Evolutionary conservation across 2,329 filamentous ascomycete genomes (phyloP).

Genomic region (Botrytis elliptica): DNA sequence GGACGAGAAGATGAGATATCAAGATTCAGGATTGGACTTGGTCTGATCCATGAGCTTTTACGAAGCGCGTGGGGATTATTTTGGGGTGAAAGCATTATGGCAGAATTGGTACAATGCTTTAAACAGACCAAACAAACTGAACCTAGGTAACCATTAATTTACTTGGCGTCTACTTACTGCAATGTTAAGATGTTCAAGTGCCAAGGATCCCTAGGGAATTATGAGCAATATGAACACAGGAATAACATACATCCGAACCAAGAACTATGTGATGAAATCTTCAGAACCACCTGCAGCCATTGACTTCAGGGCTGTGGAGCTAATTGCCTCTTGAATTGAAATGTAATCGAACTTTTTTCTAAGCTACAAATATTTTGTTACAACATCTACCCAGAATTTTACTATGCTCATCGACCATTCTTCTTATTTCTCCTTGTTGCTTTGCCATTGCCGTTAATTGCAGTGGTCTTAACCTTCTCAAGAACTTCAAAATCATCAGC

Average conservation of each 20-base stretch:
- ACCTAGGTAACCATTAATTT: background rate
- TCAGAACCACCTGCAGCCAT: background rate
- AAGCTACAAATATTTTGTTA: constrained; percentile 23
- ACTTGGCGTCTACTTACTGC: background rate
- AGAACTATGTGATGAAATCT: background rate
- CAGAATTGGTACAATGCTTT: no score
- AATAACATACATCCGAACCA: background rate
- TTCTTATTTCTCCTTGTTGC: constrained; percentile 34
- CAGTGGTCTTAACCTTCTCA: constrained; percentile 48
- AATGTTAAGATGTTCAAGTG: background rate
- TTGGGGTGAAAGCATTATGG: background rate
- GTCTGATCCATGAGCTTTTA: no score
- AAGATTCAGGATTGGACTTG: background rate
- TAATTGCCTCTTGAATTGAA: background rate
- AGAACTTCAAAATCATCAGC: constrained; percentile 63
- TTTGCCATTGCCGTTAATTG: constrained; percentile 35
- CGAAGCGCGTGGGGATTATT: background rate
- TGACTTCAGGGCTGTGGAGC: background rate
- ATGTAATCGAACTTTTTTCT: constrained; percentile 19
- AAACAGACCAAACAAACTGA: background rate
- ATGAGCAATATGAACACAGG: background rate
- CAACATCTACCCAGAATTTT: constrained; percentile 15
- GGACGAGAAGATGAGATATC: background rate
- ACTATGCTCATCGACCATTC: constrained; percentile 25
- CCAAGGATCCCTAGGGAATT: background rate